phyloP scores from a whole-genome alignment of 1,284 basidiomycete species.

The Afroboletus lepidellus region DNA sequence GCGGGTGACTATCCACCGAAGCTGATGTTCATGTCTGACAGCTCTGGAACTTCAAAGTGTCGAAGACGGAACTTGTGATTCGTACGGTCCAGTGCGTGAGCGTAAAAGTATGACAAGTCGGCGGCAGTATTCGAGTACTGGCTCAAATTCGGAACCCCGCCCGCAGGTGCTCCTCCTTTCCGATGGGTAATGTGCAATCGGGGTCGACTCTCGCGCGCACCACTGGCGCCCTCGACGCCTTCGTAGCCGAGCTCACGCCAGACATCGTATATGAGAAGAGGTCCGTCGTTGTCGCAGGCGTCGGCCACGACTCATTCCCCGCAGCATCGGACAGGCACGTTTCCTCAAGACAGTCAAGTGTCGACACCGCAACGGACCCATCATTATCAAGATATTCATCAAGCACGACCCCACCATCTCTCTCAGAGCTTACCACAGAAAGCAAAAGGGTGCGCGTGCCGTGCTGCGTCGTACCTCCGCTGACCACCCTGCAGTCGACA shows the following conservation, averaged over 20 bases:
- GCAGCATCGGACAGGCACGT: conserved; percentile 84
- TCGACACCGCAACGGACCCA: conserved; percentile 65
- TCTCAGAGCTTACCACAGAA: conserved; percentile 58
- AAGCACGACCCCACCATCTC: conserved; percentile 71
- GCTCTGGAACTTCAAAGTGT: too few relatives aligned
- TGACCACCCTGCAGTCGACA: conserved; percentile 57
- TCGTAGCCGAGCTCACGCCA: conserved; percentile 81
- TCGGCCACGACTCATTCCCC: background rate
- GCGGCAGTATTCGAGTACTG: too few relatives aligned
- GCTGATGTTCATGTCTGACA: too few relatives aligned
- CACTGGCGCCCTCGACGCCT: conserved; percentile 75
- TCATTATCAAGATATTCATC: conserved; percentile 81
- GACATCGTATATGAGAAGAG: conserved; percentile 91
- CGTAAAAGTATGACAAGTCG: too few relatives aligned
- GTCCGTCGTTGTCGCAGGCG: conserved; percentile 41
- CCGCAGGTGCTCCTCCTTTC: background rate
- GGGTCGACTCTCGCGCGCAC: conserved; percentile 36
- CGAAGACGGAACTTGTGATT: too few relatives aligned
- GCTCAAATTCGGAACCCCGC: too few relatives aligned
- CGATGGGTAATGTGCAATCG: conserved; percentile 70
- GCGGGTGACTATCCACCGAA: too few relatives aligned
- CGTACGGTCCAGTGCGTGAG: too few relatives aligned
- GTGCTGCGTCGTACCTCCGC: rapidly evolving
- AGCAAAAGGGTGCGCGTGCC: conserved; percentile 58
- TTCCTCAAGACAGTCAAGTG: conserved; percentile 93